Conservation (phyloP, 108 stramenopile species). For the Cyclotella sp. region DNA sequence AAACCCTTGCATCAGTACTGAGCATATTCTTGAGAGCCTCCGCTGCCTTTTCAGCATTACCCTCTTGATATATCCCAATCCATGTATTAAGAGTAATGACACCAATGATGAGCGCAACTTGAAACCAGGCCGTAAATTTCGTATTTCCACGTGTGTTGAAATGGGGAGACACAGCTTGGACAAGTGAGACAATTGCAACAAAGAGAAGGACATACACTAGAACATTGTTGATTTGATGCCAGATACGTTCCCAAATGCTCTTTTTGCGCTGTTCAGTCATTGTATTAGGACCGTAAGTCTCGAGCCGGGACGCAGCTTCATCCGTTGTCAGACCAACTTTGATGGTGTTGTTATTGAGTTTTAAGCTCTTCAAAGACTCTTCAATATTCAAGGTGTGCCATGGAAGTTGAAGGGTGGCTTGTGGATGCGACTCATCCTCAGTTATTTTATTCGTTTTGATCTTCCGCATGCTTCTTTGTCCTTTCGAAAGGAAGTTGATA, state of each 20-base stretch:
- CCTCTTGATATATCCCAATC: constrained; percentile 87
- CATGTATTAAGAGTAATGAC: constrained; percentile 82
- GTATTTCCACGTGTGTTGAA: constrained; percentile 27
- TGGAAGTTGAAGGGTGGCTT: too few species aligned
- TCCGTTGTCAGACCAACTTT: too few species aligned
- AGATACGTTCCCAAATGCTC: constrained; percentile 75
- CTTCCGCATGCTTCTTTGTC: too few species aligned
- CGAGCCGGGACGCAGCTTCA: too few species aligned
- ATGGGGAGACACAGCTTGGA: constrained; percentile 54
- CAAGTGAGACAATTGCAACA: constrained; percentile 70
- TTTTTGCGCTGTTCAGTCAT: constrained; percentile 69
- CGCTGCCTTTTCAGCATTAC: constrained; percentile 79
- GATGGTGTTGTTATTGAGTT: too few species aligned
- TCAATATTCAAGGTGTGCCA: too few species aligned
- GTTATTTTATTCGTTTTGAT: too few species aligned
- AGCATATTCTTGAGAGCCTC: constrained; percentile 87
- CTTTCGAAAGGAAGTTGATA: too few species aligned
- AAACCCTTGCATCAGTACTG: constrained; percentile 69
- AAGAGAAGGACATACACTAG: constrained; percentile 77
- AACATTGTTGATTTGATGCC: constrained; percentile 78
- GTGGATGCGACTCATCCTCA: too few species aligned
- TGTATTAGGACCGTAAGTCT: constrained; percentile 14
- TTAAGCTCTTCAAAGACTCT: too few species aligned
- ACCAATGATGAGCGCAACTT: constrained; percentile 68
- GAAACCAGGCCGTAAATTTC: constrained; percentile 60